Evolutionary conservation across 106 monocot species (phyloP).

Genomic region (Hemerocallis citrina): DNA sequence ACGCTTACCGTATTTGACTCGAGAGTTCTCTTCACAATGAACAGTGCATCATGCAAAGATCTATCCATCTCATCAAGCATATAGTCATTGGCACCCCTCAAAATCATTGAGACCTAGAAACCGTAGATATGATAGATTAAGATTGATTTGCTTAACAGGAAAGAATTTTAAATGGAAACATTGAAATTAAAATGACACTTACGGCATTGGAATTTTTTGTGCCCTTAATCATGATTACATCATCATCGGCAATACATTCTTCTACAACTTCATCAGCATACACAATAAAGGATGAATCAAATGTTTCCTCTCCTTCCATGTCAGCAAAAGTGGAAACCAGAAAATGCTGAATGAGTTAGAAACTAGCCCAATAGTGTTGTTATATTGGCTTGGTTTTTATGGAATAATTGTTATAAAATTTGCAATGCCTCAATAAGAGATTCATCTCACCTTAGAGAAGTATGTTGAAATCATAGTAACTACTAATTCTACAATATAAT

Average conservation of each 20-base stretch:
- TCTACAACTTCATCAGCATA: conserved; percentile 91
- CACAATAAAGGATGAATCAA: conserved; percentile 81
- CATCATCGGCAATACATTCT: conserved; percentile 89
- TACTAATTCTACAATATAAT: too few species aligned
- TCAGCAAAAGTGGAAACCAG: conserved; percentile 98
- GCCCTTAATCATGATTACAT: conserved; percentile 91
- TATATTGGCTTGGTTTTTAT: too few species aligned
- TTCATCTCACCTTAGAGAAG: too few species aligned
- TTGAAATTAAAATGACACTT: conserved; percentile 29
- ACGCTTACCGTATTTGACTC: conserved; percentile 76
- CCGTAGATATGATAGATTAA: conserved; percentile 3
- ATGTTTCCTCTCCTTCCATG: conserved; percentile 99
- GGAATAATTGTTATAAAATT: too few species aligned
- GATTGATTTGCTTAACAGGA: not conserved
- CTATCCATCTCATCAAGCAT: conserved; percentile 99
- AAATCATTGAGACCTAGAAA: conserved; percentile 76
- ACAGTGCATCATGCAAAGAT: conserved; percentile 88
- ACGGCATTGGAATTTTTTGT: conserved; percentile 92
- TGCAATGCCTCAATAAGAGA: too few species aligned
- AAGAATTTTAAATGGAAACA: too few species aligned
- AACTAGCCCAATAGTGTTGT: too few species aligned
- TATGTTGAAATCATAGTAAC: too few species aligned
- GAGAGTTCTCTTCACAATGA: conserved; percentile 94
- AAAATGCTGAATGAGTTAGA: not conserved
- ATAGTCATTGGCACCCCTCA: conserved; percentile 94